Conservation (phyloP, 495 filamentous ascomycete species). For the Chaetomium cochliodes region DNA sequence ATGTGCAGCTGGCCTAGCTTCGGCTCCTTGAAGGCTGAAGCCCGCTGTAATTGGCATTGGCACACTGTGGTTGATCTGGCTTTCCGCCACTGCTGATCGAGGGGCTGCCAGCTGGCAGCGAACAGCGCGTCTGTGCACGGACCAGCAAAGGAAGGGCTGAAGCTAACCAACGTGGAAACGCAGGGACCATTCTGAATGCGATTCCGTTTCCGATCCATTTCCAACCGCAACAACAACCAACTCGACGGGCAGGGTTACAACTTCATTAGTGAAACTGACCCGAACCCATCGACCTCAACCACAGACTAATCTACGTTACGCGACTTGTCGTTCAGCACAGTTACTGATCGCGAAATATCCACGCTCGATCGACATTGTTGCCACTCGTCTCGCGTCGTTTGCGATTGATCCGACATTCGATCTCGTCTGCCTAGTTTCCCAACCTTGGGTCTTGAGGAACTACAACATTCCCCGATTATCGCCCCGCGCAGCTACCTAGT, state of each 20-base stretch:
- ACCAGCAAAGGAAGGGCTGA: neutral
- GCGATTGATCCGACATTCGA: neutral
- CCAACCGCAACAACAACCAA: neutral
- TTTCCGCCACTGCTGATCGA: conserved; percentile 25
- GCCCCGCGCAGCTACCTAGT: neutral
- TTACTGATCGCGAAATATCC: neutral
- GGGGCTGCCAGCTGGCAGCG: conserved; percentile 33
- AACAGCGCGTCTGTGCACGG: neutral
- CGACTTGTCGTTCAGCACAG: neutral
- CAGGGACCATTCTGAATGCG: neutral
- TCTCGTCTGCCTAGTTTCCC: neutral
- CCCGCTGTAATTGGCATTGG: conserved; percentile 19
- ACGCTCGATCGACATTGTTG: neutral
- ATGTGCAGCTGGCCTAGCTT: conserved; percentile 9
- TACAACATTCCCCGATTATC: neutral
- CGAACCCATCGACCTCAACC: neutral
- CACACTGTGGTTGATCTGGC: conserved; percentile 32
- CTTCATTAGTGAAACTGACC: neutral
- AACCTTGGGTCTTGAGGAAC: neutral
- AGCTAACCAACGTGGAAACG: conserved; percentile 2
- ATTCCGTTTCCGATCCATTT: conserved; percentile 3
- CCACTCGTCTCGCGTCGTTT: neutral
- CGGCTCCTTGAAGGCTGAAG: conserved; percentile 22
- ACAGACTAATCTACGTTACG: too few relatives aligned
- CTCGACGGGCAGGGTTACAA: neutral